A percentile compares a stretch with the other conserved stretches of the same genome.
phyloP scores from a whole-genome alignment of 73 alveolate species.

The Stentor coeruleus region DNA sequence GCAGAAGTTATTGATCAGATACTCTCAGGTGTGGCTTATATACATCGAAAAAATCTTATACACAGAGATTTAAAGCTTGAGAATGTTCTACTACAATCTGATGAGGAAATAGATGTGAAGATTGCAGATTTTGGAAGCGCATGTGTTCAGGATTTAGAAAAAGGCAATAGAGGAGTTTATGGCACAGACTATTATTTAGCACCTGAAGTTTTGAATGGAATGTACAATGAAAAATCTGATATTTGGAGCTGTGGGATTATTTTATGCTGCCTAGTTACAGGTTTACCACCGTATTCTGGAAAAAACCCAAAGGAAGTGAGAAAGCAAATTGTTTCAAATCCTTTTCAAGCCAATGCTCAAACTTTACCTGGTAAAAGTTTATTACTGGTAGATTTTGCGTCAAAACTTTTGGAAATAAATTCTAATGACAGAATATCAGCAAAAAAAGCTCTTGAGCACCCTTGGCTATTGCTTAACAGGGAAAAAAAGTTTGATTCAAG shows the following conservation, averaged over 20 bases:
- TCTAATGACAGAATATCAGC: slow-evolving; percentile 90
- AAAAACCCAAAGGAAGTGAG: too few species aligned
- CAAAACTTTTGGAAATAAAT: slow-evolving; percentile 75
- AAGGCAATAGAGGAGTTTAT: too few species aligned
- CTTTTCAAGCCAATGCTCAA: too few species aligned
- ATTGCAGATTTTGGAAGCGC: too few species aligned
- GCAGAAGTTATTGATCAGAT: neutral
- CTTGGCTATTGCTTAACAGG: too few species aligned
- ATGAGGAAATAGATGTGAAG: too few species aligned
- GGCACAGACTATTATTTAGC: slow-evolving; percentile 49
- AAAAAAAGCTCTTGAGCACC: slow-evolving; percentile 87
- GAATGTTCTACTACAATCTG: too few species aligned
- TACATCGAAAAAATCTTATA: neutral
- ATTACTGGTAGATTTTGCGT: slow-evolving; percentile 69
- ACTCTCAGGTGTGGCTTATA: neutral
- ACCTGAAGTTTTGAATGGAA: slow-evolving; percentile 66
- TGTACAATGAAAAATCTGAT: slow-evolving; percentile 49
- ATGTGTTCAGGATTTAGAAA: too few species aligned
- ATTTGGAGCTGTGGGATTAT: slow-evolving; percentile 59
- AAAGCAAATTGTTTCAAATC: too few species aligned
- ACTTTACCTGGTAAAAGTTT: too few species aligned
- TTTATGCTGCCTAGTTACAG: slow-evolving; percentile 45
- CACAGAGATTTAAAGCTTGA: slow-evolving; percentile 1
- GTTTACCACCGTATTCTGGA: too few species aligned
- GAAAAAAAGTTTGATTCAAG: too few species aligned